Base-by-base conservation (phyloP, 2,329 filamentous ascomycete genomes). In the Sphaerulina populicola region DNA sequence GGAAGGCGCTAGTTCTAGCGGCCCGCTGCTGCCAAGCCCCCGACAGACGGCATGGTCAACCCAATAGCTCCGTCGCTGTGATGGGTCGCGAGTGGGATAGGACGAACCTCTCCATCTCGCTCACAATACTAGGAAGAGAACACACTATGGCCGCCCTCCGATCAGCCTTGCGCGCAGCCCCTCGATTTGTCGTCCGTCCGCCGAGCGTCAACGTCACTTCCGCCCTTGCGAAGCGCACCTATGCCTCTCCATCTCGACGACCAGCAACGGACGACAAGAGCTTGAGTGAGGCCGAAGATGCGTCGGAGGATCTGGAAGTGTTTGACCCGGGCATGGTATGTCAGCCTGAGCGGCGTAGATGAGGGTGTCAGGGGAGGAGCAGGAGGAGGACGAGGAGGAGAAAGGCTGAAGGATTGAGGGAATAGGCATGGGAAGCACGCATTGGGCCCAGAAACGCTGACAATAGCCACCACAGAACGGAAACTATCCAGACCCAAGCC, bases 401-500 rank as follows among this genome's bases (percentile, higher is more conserved):
- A 27, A 27, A 3, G 23, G 5, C 23, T 4, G 23, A 27, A 27
- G 23, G 23, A 27, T 27, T 27, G 6, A 31, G 3, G 23, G n/a
- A 29, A 21, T 40, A 21, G 30, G 38, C n/a, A 29, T 38, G 27
- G 35, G 41, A 30, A 27, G 14, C 15, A 40, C 42, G 36, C 27
- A 41, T 42, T 8, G 29, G 33, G 31, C 23, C 4, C 15, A 43
- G 2, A 36, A 23, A 46, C 39, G 47, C 52, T 57, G 39, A 57
- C 48, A 14, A 18, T 5, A 12, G 21, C 8, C 29, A 11, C 27
- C 41, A n/a, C 68, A 90, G 86, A 94, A 90, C 71, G 88, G 87
- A 66, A 85, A 85, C 70, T 93, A 88, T 70, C 78, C 86, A 66
- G 88, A 90, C 72, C 86, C 87, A 52, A 81, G 82, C 11, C 54